phyloP scores from a whole-genome alignment of 1,284 basidiomycete genomes.

The Ustilago crameri region DNA sequence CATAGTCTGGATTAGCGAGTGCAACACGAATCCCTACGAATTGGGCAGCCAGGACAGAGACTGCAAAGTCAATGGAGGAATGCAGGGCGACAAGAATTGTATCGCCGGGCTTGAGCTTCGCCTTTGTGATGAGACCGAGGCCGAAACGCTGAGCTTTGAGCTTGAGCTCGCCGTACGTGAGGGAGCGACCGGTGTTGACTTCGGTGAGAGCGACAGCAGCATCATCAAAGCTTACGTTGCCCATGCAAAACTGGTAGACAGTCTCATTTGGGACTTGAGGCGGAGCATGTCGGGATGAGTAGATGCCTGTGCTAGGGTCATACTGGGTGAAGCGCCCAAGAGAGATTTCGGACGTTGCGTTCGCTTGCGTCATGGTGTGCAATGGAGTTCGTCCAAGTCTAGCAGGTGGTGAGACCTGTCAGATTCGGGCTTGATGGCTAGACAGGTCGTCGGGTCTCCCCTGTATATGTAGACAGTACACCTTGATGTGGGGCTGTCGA shows the following conservation, averaged over 20 bases:
- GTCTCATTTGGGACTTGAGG: slow-evolving; percentile 16
- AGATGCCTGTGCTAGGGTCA: slow-evolving; percentile 15
- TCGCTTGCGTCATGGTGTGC: too few relatives aligned
- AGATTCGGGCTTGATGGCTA: too few relatives aligned
- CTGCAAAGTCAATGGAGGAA: slow-evolving; percentile 48
- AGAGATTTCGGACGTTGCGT: too few relatives aligned
- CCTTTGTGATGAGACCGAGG: slow-evolving; percentile 37
- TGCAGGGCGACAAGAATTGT: slow-evolving; percentile 34
- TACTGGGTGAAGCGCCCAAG: slow-evolving; percentile 5
- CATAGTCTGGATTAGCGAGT: slow-evolving; percentile 46
- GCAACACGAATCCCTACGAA: slow-evolving; percentile 46
- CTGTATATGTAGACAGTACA: too few relatives aligned
- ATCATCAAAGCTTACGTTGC: slow-evolving; percentile 32
- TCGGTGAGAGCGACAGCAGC: slow-evolving; percentile 20
- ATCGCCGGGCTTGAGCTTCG: slow-evolving; percentile 44
- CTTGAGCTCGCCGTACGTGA: slow-evolving; percentile 43
- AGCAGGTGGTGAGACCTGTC: too few relatives aligned
- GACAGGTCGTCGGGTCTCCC: too few relatives aligned
- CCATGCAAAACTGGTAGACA: slow-evolving; percentile 22
- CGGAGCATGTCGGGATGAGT: slow-evolving; percentile 16
- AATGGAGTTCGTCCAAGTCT: too few relatives aligned
- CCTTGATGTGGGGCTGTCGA: too few relatives aligned
- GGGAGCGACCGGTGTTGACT: slow-evolving; percentile 9
- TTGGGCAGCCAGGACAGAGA: slow-evolving; percentile 37
- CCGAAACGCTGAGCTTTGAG: slow-evolving; percentile 39